A percentile compares a stretch with the other conserved stretches of the same genome.
Conservation (phyloP, 352 stramenopile genomes). For the Pythium graminicola region DNA sequence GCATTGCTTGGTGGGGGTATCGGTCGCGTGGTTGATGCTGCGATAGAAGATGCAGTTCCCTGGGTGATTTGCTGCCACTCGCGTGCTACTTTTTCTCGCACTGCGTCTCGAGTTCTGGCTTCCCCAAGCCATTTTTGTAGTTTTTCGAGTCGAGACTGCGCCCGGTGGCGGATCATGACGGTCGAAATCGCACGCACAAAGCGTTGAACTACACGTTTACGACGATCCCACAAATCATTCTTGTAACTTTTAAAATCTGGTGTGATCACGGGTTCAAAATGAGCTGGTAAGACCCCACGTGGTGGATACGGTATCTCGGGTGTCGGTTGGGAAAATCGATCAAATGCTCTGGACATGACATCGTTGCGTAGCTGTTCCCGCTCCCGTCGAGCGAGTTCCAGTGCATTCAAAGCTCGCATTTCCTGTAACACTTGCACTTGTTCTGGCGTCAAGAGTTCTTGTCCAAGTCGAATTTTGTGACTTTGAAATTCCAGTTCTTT, state of each 20-base stretch:
- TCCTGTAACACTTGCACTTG: slow-evolving; percentile 42
- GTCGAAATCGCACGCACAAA: slow-evolving; percentile 65
- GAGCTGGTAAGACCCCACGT: slow-evolving; percentile 34
- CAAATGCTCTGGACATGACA: slow-evolving; percentile 33
- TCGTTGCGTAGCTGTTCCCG: slow-evolving; percentile 40
- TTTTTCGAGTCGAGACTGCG: slow-evolving; percentile 43
- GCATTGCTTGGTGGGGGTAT: not conserved
- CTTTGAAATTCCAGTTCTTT: slow-evolving; percentile 83
- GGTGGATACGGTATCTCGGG: slow-evolving; percentile 23
- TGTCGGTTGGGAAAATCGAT: slow-evolving; percentile 25
- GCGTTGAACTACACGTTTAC: slow-evolving; percentile 59
- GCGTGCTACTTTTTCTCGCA: slow-evolving; percentile 52
- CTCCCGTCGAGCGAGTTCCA: slow-evolving; percentile 25
- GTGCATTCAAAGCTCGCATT: slow-evolving; percentile 38
- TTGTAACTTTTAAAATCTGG: slow-evolving; percentile 83
- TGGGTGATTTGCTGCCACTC: slow-evolving; percentile 34
- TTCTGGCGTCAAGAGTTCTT: slow-evolving; percentile 42
- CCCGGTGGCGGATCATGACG: slow-evolving; percentile 60
- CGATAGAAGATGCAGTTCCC: not conserved
- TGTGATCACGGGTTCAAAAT: slow-evolving; percentile 28
- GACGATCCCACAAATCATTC: slow-evolving; percentile 80
- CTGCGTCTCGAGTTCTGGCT: slow-evolving; percentile 37
- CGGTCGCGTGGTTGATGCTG: not conserved
- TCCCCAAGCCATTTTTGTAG: slow-evolving; percentile 50
- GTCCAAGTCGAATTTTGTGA: slow-evolving; percentile 57